These are phyloP conservation scores for Neurospora tetrasperma DNA, from an alignment of 495 filamentous ascomycete species.

Conservation along the genomic window DNA sequence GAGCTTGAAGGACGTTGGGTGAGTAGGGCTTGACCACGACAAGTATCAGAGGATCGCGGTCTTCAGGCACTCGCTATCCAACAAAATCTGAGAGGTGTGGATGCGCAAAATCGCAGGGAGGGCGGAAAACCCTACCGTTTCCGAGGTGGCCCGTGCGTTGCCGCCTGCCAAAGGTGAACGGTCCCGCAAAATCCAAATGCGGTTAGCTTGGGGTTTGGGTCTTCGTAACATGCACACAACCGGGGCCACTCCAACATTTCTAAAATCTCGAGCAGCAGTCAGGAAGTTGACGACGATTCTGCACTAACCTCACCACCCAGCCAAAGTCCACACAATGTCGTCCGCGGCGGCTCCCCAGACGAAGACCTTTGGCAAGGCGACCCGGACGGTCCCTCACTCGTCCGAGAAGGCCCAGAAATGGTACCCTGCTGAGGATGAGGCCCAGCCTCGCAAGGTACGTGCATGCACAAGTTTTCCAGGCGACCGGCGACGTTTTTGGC, in stretches of 20 bases:
- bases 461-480: slow-evolving; percentile 13
- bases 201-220: slow-evolving; percentile 28
- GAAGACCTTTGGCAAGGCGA: slow-evolving; percentile 97
- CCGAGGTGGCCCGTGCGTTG: slow-evolving; percentile 14
- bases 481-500: slow-evolving; percentile 1
- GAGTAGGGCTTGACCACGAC: slow-evolving; percentile 23
- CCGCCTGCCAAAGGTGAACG: slow-evolving; percentile 3
- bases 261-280: slow-evolving; percentile 28
- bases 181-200: slow-evolving; percentile 14
- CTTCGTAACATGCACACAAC: slow-evolving; percentile 27
- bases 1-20: slow-evolving; percentile 24
- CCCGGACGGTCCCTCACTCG: slow-evolving; percentile 73
- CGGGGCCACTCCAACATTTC: slow-evolving; percentile 20
- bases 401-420: slow-evolving; percentile 95
- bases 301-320: slow-evolving; percentile 31
- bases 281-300: slow-evolving; percentile 27
- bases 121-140: slow-evolving; percentile 27
- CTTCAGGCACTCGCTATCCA: slow-evolving; percentile 17
- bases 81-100: slow-evolving; percentile 27
- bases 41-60: slow-evolving; percentile 18
- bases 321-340: slow-evolving; percentile 53
- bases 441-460: slow-evolving; percentile 86
- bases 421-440: slow-evolving; percentile 95
- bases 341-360: slow-evolving; percentile 49
- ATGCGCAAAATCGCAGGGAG: slow-evolving; percentile 24